phyloP scores from a whole-genome alignment of 2,329 filamentous ascomycete species.

The Dactylellina parvicollis region DNA sequence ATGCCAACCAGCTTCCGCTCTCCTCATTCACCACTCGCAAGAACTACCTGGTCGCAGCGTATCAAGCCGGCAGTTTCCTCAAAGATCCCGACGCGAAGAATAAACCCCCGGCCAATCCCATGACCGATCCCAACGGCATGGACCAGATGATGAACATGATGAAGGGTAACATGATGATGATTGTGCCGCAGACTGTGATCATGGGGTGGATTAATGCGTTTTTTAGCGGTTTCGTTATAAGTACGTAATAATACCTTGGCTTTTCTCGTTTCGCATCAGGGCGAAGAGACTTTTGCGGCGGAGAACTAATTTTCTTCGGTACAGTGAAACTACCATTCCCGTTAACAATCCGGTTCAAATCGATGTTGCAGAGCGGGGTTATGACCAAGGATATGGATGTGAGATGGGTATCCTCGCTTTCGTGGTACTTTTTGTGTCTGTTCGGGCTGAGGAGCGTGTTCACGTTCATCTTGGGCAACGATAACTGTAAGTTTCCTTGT shows the following conservation, averaged over 20 bases:
- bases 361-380: conserved; percentile 97
- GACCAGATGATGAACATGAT: conserved; percentile 99
- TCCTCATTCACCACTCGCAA: conserved; percentile 82
- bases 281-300: neutral
- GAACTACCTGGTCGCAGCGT: conserved; percentile 80
- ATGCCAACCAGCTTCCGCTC: conserved; percentile 80
- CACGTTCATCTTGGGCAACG: conserved; percentile 93
- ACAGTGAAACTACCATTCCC: conserved; percentile 95
- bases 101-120: conserved; percentile 89
- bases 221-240: conserved; percentile 97
- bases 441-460: conserved; percentile 97
- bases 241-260: conserved; percentile 67
- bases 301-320: conserved; percentile 13
- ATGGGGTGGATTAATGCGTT: conserved; percentile 99
- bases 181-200: conserved; percentile 96
- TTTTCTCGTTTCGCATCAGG: neutral
- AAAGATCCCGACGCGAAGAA: conserved; percentile 88
- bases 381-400: conserved; percentile 96
- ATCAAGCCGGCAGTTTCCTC: conserved; percentile 85
- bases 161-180: conserved; percentile 99
- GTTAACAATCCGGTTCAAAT: conserved; percentile 98
- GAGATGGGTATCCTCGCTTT: conserved; percentile 97
- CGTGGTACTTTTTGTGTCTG: conserved; percentile 98
- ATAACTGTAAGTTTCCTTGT: conserved; percentile 76
- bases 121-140: conserved; percentile 95